Conservation (phyloP, 495 filamentous ascomycete species). For the Lasiosphaeria ovina region DNA sequence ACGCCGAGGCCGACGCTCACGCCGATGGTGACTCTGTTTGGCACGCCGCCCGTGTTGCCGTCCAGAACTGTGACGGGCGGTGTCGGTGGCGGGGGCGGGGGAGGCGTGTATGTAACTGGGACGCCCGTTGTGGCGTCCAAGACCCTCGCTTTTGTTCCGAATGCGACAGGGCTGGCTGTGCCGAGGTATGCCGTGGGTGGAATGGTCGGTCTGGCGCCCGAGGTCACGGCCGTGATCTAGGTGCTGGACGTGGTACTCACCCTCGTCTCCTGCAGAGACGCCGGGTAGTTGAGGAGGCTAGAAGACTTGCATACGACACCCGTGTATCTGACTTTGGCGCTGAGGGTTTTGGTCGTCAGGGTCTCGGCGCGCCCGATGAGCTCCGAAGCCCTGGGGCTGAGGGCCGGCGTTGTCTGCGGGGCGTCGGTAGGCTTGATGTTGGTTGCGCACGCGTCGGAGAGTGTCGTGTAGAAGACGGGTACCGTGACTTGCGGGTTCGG, state of each 20-base stretch:
- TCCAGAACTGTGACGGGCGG: too few species aligned
- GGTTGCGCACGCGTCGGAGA: constrained; percentile 46
- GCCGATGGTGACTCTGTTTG: constrained; percentile 4
- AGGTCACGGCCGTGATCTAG: constrained; percentile 34
- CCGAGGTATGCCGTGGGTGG: constrained; percentile 27
- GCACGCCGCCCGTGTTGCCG: neutral
- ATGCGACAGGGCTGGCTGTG: constrained; percentile 9
- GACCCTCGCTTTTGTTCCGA: neutral
- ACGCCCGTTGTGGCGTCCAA: neutral
- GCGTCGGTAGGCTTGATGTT: too few species aligned
- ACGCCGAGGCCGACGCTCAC: neutral
- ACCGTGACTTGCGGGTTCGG: constrained; percentile 44
- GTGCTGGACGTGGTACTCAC: neutral
- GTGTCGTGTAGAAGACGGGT: constrained; percentile 53
- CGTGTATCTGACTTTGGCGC: too few species aligned
- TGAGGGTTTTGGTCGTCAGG: too few species aligned
- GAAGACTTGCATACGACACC: neutral
- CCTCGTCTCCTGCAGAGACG: neutral
- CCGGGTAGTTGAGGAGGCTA: neutral
- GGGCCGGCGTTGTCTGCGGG: too few species aligned
- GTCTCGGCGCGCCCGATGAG: too few species aligned
- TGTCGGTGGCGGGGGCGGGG: too few species aligned
- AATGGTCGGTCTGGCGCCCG: constrained; percentile 36
- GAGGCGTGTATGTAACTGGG: neutral
- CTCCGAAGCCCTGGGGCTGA: too few species aligned